Evolutionary conservation across 371 early-diverging fungal genomes (phyloP).

Genomic region (Circinella umbellata): DNA sequence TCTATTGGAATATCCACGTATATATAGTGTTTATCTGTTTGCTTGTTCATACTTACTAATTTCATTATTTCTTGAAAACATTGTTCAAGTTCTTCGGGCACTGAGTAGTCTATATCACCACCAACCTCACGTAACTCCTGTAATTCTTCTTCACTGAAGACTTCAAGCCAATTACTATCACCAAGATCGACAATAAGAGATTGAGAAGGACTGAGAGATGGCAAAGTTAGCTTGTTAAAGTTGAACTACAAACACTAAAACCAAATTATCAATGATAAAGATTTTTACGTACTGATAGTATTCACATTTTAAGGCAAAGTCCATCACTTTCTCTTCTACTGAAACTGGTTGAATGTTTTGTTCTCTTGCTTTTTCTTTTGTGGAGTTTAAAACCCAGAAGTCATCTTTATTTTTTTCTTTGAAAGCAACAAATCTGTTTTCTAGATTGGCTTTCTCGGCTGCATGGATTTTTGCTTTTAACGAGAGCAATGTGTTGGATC

Average conservation of each 20-base stretch:
- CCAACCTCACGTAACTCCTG: slow-evolving; percentile 1
- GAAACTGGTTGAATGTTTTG: background rate
- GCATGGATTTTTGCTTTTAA: too few species aligned
- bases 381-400: slow-evolving; percentile 2
- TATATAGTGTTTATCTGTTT: too few species aligned
- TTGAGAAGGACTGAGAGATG: slow-evolving; percentile 7
- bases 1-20: too few species aligned
- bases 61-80: too few species aligned
- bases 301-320: slow-evolving; percentile 7
- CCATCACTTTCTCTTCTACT: slow-evolving; percentile 8
- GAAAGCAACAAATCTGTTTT: too few species aligned
- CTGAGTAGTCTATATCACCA: background rate
- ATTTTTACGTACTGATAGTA: slow-evolving; percentile 8
- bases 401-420: too few species aligned
- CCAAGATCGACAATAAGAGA: slow-evolving; percentile 9
- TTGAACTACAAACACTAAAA: background rate
- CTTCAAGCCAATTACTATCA: background rate
- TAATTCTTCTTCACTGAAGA: slow-evolving; percentile 8
- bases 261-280: background rate
- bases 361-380: background rate
- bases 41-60: too few species aligned
- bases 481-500: too few species aligned
- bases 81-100: too few species aligned
- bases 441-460: too few species aligned
- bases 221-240: background rate